A percentile compares a stretch with the other conserved stretches of the same genome.
These are phyloP conservation scores for Xylariaceae sp. DNA, from an alignment of 2,329 filamentous ascomycete species.

Conservation along the genomic window DNA sequence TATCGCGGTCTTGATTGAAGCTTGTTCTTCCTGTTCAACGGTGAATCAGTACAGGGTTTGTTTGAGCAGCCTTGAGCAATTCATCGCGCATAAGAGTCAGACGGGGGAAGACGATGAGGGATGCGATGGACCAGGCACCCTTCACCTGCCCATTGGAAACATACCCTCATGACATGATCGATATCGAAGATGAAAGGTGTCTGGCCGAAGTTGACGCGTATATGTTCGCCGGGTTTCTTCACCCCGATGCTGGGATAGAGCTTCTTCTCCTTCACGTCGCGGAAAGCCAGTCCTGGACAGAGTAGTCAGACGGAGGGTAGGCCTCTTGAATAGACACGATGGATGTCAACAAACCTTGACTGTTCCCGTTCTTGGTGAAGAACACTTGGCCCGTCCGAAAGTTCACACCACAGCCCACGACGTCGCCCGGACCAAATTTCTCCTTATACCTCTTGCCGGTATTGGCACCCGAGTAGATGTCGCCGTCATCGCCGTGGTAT, in stretches of 20 bases:
- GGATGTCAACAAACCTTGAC: slow-evolving; percentile 42
- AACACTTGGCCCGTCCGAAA: slow-evolving; percentile 58
- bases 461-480: slow-evolving; percentile 50
- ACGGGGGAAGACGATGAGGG: too few relatives aligned
- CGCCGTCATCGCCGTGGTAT: slow-evolving; percentile 62
- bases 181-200: slow-evolving; percentile 86
- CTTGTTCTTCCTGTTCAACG: slow-evolving; percentile 47
- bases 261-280: slow-evolving; percentile 55
- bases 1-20: slow-evolving; percentile 54
- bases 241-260: slow-evolving; percentile 62
- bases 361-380: slow-evolving; percentile 58
- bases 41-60: not conserved
- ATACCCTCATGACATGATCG: slow-evolving; percentile 71
- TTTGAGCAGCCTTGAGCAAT: too few relatives aligned
- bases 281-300: slow-evolving; percentile 58
- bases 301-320: slow-evolving; percentile 1
- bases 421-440: slow-evolving; percentile 47
- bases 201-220: slow-evolving; percentile 61
- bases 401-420: slow-evolving; percentile 59
- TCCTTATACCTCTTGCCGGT: slow-evolving; percentile 51
- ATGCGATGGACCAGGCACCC: not conserved
- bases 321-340: too few relatives aligned
- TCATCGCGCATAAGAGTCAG: too few relatives aligned
- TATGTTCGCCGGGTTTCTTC: slow-evolving; percentile 55
- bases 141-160: slow-evolving; percentile 14